Base-by-base conservation (phyloP, 257 asterid genomes). In the Mitragyna speciosa region DNA sequence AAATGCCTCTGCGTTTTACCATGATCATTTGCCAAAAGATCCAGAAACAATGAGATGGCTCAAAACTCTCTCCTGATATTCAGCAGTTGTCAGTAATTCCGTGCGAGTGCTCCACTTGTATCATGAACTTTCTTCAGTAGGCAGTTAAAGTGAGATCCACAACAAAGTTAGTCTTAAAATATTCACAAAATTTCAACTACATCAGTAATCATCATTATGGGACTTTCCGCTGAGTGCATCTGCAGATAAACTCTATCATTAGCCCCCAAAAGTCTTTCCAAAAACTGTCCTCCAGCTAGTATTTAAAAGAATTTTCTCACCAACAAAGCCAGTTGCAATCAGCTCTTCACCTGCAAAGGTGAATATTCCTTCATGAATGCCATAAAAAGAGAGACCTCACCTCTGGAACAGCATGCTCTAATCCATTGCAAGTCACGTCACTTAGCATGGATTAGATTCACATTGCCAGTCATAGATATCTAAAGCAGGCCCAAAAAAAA, bases 401-500 rank as follows among this genome's bases (percentile, higher is more conserved):
- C 39, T 36, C 5, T 28, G 78, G 36, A 52, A 59, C 41, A 8
- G 26, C 41, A 41, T 61, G 48, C 47, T 45, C 30, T 31, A 45
- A 49, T 61, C 71, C 82, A 72, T 31, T 54, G 45, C 70, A 26
- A 36, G 41, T n/a, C 33, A 26, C 39, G 48, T 54, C 7, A 26
- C 65, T 68, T 69, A 70, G 69, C 66, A 56, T 20, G 47, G 28
- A 70, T 43, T 33, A n/a, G 58, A 24, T 20, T 41, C 41, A 61
- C 11, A 12, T 10, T 66, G 36, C 5, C 45, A 36, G n/a, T 68
- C 7, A 49, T 24, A 58, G 39, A 45, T 59, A 51, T 58, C 17
- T 80, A 12, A 24, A 39, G 64, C 67, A 68, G 58, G 68, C 26
- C 72, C 56, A 12, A 80, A 28, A 71, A 78, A 39, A 48, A 54